phyloP scores from a whole-genome alignment of 495 filamentous ascomycete genomes.

The Talaromyces thailandensis region DNA sequence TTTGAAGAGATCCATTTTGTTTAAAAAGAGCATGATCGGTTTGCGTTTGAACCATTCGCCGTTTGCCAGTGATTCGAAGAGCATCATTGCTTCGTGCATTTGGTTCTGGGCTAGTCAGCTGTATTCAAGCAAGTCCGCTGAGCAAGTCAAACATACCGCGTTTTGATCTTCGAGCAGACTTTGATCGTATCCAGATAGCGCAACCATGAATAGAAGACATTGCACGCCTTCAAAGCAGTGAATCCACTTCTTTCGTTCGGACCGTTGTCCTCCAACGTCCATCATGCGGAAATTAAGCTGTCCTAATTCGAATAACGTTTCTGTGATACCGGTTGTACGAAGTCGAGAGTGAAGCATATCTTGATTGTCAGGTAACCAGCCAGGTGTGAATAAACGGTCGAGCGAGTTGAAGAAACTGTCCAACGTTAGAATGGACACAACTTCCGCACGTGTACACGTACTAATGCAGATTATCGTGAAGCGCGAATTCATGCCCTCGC shows the following conservation, averaged over 20 bases:
- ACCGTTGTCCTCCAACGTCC: slow-evolving; percentile 94
- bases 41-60: slow-evolving; percentile 96
- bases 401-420: slow-evolving; percentile 82
- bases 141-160: slow-evolving; percentile 58
- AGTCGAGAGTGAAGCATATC: slow-evolving; percentile 89
- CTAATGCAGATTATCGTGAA: slow-evolving; percentile 94
- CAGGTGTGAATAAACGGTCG: slow-evolving; percentile 76
- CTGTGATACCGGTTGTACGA: slow-evolving; percentile 93
- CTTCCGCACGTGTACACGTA: slow-evolving; percentile 35
- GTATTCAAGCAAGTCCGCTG: neutral
- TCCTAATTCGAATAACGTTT: slow-evolving; percentile 91
- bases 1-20: slow-evolving; percentile 98
- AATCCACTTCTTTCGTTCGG: slow-evolving; percentile 99
- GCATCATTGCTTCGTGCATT: slow-evolving; percentile 99
- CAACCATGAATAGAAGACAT: slow-evolving; percentile 87
- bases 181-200: slow-evolving; percentile 95
- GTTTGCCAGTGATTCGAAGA: slow-evolving; percentile 96
- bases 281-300: slow-evolving; percentile 98
- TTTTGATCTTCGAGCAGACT: slow-evolving; percentile 96
- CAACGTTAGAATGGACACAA: slow-evolving; percentile 6
- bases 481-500: slow-evolving; percentile 90
- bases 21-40: slow-evolving; percentile 93
- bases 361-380: slow-evolving; percentile 93
- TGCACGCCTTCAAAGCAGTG: slow-evolving; percentile 98
- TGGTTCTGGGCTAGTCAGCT: slow-evolving; percentile 60